Conservation (phyloP, 163 green algal species). For the Volvox carteri region DNA sequence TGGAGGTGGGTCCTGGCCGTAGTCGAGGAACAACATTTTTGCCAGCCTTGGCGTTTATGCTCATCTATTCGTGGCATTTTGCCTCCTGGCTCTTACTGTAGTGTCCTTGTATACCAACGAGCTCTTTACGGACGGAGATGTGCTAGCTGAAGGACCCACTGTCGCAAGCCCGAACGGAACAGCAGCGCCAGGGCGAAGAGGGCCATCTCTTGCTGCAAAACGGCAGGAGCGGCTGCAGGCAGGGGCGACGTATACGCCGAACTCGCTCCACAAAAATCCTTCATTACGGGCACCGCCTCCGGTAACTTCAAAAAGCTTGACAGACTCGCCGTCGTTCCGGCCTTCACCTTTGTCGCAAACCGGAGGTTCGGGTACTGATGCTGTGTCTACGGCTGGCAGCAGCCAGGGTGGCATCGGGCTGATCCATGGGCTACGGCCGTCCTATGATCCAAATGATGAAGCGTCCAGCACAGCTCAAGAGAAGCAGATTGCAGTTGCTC, state of each 20-base stretch:
- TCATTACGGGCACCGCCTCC: not conserved
- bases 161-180: conserved; percentile 12
- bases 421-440: conserved; percentile 49
- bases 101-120: conserved; percentile 67
- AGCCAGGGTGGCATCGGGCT: not conserved
- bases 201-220: conserved; percentile 40
- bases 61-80: not conserved
- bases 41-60: not conserved
- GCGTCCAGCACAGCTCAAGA: not conserved
- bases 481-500: not conserved
- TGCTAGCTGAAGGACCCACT: conserved; percentile 29
- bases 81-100: not conserved
- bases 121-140: conserved; percentile 65
- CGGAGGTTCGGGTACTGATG: not conserved
- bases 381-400: conserved; percentile 15
- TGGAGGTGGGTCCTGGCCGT: conserved; percentile 34
- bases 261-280: conserved; percentile 47
- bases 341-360: conserved; percentile 33
- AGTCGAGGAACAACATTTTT: not conserved
- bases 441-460: conserved; percentile 64
- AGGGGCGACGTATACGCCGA: conserved; percentile 6
- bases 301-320: not conserved
- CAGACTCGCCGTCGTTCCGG: conserved; percentile 30
- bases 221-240: conserved; percentile 50
- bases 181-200: conserved; percentile 8